Base-by-base conservation (phyloP, 1,284 basidiomycete genomes). In the Marasmius oreades region DNA sequence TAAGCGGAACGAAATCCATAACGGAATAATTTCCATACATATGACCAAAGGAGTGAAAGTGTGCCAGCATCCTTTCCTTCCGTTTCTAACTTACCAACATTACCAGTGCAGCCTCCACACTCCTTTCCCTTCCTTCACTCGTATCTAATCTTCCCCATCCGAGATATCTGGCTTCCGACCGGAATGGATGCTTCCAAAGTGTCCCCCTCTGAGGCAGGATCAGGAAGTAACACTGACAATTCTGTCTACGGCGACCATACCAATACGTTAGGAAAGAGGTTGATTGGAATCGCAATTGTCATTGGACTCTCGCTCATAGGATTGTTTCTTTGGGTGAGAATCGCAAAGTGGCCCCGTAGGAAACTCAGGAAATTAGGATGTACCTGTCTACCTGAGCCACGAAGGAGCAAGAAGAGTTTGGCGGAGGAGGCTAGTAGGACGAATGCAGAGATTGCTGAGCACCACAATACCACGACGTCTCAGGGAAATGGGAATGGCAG, bases 221-320 rank as follows among this genome's bases (percentile, higher is more conserved):
- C 39, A 42, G 16, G 39, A 20, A 52, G 61, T 39, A 61, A 60
- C 43, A 60, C 63, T 44, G 63, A 63, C n/a, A 56, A 58, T 45
- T 58, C 56, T 50, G 50, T 54, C 22, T 20, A 61, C 11, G 57
- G 37, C 28, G 66, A 64, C 2, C 55, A 64, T 55, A 64, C 62
- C 16, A 65, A 62, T 33, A 67, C 70, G 16, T 72, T 74, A n/a
- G 58, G 70, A 16, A 73, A 76, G 46, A 66, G 75, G 45, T 76
- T 69, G 58, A 77, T 78, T 59, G 77, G 77, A 14, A 67, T 77
- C 43, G 67, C 61, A 42, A 73, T 77, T 63, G 75, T 76, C 23
- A 62, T 61, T n/a, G 68, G 65, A 22, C 52, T 76, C 55, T 34
- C 66, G 37, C 42, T 73, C 52, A 53, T 73, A 28, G 65, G 56